Evolutionary conservation across 2,329 filamentous ascomycete genomes (phyloP).

Genomic region (Aspergillus oerlinghausenensis): DNA sequence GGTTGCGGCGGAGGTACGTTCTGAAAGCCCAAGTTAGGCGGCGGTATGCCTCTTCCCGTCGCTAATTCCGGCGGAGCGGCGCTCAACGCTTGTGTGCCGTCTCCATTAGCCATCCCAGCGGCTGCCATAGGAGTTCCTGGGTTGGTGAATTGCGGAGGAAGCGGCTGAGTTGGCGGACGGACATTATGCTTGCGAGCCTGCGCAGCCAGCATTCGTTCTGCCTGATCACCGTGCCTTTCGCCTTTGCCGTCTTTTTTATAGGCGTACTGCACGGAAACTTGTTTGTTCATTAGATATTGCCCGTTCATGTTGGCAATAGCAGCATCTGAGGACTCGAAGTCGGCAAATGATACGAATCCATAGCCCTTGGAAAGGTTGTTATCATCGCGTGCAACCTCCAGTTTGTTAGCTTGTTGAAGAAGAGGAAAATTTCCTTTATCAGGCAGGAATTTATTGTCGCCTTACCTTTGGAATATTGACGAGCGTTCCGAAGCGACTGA

Average conservation of each 20-base stretch:
- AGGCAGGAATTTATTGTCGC: neutral
- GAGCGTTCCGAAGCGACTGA: conserved; percentile 83
- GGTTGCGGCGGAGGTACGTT: conserved; percentile 39
- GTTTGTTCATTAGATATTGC: conserved; percentile 95
- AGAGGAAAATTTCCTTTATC: neutral
- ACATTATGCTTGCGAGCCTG: conserved; percentile 95
- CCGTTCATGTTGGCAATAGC: conserved; percentile 91
- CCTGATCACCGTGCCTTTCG: conserved; percentile 89
- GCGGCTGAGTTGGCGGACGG: conserved; percentile 69
- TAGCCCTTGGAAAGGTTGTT: conserved; percentile 88
- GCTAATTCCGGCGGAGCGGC: conserved; percentile 30
- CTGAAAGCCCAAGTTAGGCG: conserved; percentile 38
- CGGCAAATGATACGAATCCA: conserved; percentile 87
- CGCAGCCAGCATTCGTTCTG: conserved; percentile 83
- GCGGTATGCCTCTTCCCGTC: conserved; percentile 39
- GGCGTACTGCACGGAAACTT: conserved; percentile 93
- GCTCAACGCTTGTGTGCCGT: conserved; percentile 31
- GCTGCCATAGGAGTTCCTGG: conserved; percentile 39
- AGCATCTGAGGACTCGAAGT: conserved; percentile 89
- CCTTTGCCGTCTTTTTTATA: conserved; percentile 99
- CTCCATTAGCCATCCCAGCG: conserved; percentile 42
- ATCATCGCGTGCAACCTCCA: conserved; percentile 72
- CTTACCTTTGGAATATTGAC: conserved; percentile 77
- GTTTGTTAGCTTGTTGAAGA: conserved; percentile 20
- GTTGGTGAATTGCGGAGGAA: conserved; percentile 68